Evolutionary conservation across 768 basidiomycete species (phyloP).

Genomic region (Lentinula lateritia): DNA sequence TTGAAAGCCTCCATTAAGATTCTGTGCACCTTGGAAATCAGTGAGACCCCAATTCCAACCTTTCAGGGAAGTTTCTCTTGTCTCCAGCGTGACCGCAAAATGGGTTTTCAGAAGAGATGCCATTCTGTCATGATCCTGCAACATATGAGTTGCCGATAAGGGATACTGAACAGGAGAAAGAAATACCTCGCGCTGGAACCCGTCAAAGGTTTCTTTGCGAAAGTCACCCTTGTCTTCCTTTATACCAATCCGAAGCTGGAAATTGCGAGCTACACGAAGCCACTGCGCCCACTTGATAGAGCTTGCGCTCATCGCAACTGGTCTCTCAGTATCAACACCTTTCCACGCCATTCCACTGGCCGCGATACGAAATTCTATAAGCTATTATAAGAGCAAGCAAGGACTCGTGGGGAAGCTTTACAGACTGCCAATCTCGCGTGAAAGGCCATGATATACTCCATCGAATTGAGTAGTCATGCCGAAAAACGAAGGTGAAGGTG

Average conservation of each 20-base stretch:
- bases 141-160: background rate
- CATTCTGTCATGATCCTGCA: slow-evolving; percentile 87
- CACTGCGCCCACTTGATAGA: slow-evolving; percentile 90
- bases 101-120: slow-evolving; percentile 76
- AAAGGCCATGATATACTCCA: slow-evolving; percentile 71
- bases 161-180: background rate
- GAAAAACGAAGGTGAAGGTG: slow-evolving; percentile 7
- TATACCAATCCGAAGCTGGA: slow-evolving; percentile 81
- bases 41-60: slow-evolving; percentile 99
- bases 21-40: slow-evolving; percentile 80
- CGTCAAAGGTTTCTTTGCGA: slow-evolving; percentile 83
- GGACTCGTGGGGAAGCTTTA: slow-evolving; percentile 16
- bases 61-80: slow-evolving; percentile 80
- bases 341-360: slow-evolving; percentile 94
- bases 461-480: slow-evolving; percentile 80
- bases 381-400: background rate
- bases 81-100: slow-evolving; percentile 81
- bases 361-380: slow-evolving; percentile 83
- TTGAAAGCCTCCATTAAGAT: background rate
- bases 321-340: slow-evolving; percentile 58
- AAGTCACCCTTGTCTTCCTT: slow-evolving; percentile 44
- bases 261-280: slow-evolving; percentile 88
- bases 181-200: slow-evolving; percentile 83
- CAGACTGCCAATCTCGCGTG: slow-evolving; percentile 78
- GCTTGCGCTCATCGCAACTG: slow-evolving; percentile 55